Percentiles rank a stretch among this genome's conserved stretches.
Conservation (phyloP, 352 stramenopile species). For the Phytophthora europaea region DNA sequence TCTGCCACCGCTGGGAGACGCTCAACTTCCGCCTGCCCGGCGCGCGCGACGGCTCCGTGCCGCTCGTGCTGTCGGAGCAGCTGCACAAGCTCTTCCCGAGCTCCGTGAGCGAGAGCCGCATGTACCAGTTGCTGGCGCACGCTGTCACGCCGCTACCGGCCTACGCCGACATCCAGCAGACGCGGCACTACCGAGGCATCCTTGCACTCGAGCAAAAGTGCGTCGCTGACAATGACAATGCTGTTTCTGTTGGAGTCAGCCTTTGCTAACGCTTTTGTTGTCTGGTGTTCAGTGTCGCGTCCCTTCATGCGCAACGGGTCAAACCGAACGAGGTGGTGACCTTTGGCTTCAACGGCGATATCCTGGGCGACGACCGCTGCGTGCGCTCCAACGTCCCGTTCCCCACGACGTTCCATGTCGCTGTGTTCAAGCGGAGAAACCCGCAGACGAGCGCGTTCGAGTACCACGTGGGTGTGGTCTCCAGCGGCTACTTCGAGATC, state of each 20-base stretch:
- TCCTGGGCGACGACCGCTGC: conserved; percentile 47
- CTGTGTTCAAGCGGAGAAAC: conserved; percentile 45
- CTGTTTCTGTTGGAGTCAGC: not conserved
- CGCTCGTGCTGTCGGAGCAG: conserved; percentile 27
- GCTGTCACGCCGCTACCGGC: conserved; percentile 37
- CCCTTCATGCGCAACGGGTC: conserved; percentile 32
- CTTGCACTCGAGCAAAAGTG: conserved; percentile 42
- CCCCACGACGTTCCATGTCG: conserved; percentile 45
- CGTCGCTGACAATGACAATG: not conserved
- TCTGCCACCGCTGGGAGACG: conserved; percentile 44
- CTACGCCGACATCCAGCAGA: conserved; percentile 47
- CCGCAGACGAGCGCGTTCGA: conserved; percentile 24
- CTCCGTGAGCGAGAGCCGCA: conserved; percentile 34
- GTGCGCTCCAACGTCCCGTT: conserved; percentile 44
- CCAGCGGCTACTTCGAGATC: conserved; percentile 50
- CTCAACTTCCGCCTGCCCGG: conserved; percentile 45
- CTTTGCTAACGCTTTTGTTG: not conserved
- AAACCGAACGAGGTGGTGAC: conserved; percentile 27
- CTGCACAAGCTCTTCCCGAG: conserved; percentile 36
- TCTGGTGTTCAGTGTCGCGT: conserved; percentile 34
- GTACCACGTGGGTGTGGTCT: conserved; percentile 44
- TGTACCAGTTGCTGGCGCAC: conserved; percentile 47
- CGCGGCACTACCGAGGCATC: conserved; percentile 39
- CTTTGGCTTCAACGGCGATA: conserved; percentile 43
- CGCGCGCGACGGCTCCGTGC: conserved; percentile 13